phyloP scores from a whole-genome alignment of 2,329 filamentous ascomycete species.

The Clonostachys rhizophaga region DNA sequence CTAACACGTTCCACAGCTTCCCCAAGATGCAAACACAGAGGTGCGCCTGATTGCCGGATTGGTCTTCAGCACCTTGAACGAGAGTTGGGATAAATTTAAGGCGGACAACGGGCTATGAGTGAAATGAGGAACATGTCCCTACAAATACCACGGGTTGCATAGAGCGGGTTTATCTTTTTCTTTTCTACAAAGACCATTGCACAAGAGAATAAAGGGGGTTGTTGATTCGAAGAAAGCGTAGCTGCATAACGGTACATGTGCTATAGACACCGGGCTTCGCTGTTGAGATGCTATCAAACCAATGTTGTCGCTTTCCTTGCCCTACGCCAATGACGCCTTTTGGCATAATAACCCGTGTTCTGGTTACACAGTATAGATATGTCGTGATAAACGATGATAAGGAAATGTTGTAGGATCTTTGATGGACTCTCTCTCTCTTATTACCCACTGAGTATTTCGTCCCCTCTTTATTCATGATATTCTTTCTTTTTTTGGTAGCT shows the following conservation, averaged over 20 bases:
- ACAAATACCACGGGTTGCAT: too few relatives aligned
- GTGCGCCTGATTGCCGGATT: slow-evolving; percentile 60
- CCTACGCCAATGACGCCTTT: background rate
- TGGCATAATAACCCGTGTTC: slow-evolving; percentile 9
- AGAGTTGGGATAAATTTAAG: slow-evolving; percentile 72
- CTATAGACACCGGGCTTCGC: too few relatives aligned
- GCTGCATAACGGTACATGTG: too few relatives aligned
- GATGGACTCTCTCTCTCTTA: background rate
- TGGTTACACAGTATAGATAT: background rate
- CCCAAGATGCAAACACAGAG: slow-evolving; percentile 61
- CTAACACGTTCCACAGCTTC: slow-evolving; percentile 37
- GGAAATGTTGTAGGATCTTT: too few relatives aligned
- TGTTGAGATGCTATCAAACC: too few relatives aligned
- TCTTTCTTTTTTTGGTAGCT: background rate
- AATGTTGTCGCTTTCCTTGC: background rate
- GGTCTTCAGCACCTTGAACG: slow-evolving; percentile 65
- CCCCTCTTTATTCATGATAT: background rate
- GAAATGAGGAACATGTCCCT: background rate
- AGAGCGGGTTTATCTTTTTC: background rate
- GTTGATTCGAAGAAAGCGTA: too few relatives aligned
- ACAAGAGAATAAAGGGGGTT: too few relatives aligned
- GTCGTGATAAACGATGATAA: too few relatives aligned
- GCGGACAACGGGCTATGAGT: slow-evolving; percentile 57
- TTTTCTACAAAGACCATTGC: background rate
- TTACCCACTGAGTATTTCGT: background rate